These are phyloP conservation scores for Annona squamosa DNA, from an alignment of 164 flowering plant species.

Conservation along the genomic window DNA sequence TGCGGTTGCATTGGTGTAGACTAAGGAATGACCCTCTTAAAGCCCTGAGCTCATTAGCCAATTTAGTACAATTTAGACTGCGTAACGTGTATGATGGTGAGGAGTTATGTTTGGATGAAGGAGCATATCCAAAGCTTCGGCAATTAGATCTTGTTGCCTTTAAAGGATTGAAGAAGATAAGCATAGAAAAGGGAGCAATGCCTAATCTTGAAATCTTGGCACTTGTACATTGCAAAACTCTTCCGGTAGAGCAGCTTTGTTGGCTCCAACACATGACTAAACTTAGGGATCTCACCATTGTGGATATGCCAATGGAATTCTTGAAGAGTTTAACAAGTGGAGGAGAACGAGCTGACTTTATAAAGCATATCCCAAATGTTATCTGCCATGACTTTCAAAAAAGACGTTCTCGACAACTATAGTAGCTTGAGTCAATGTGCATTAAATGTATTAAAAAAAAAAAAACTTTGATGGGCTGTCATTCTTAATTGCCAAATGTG, in stretches of 20 bases:
- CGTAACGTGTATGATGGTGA: background rate
- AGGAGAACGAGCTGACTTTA: no score
- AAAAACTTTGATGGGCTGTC: no score
- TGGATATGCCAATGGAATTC: background rate
- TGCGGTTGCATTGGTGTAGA: constrained; percentile 3
- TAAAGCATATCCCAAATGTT: background rate
- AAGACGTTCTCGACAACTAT: no score
- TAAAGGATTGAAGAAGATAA: background rate
- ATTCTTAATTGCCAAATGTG: no score
- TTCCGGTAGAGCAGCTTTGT: background rate
- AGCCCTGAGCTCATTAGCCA: background rate
- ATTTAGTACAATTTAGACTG: background rate
- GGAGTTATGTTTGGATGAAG: background rate
- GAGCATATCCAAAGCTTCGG: background rate
- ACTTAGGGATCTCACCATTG: background rate
- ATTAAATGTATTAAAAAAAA: no score
- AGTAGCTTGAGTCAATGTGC: no score
- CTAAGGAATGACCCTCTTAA: constrained; percentile 1
- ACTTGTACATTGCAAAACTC: background rate
- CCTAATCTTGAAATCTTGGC: background rate
- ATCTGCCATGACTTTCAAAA: no score
- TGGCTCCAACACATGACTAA: background rate
- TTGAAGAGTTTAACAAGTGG: background rate
- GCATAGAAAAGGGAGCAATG: background rate
- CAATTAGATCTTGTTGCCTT: background rate